These are phyloP conservation scores for Ascoidea rubescens DNA, from an alignment of 805 yeast genomes.

Conservation along the genomic window DNA sequence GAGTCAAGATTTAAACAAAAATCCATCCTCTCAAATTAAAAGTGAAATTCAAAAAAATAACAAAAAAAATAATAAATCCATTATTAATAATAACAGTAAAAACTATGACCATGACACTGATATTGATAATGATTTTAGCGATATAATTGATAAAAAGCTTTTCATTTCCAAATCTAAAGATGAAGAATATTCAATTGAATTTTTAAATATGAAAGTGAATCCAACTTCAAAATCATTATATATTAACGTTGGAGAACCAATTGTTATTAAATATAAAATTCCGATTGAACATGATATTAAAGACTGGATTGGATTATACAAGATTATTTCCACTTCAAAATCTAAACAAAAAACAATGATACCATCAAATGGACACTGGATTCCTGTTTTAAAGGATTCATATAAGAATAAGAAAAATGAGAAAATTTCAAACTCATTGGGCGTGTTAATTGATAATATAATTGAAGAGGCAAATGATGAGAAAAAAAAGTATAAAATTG, in stretches of 20 bases:
- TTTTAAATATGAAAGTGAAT: slow-evolving; percentile 12
- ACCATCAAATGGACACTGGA: slow-evolving; percentile 60
- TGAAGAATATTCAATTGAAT: slow-evolving; percentile 18
- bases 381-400: slow-evolving; percentile 24
- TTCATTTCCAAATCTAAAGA: slow-evolving; percentile 3
- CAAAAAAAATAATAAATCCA: neutral
- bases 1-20: too few relatives aligned
- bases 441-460: neutral
- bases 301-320: slow-evolving; percentile 74
- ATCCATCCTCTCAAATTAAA: neutral
- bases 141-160: neutral
- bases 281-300: slow-evolving; percentile 32
- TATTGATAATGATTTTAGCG: neutral
- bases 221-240: slow-evolving; percentile 9
- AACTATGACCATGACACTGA: neutral
- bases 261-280: slow-evolving; percentile 39
- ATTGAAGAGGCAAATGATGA: slow-evolving; percentile 4
- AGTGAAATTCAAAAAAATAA: too few relatives aligned
- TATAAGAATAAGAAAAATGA: slow-evolving; percentile 16
- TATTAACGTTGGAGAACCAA: slow-evolving; percentile 34
- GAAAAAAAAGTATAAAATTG: slow-evolving; percentile 19
- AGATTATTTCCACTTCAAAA: slow-evolving; percentile 41
- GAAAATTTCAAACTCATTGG: slow-evolving; percentile 7
- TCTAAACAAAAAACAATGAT: slow-evolving; percentile 41
- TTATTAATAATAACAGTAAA: neutral